These are phyloP conservation scores for Vairimorpha apis DNA, from an alignment of 371 early-diverging fungal species.

Conservation along the genomic window DNA sequence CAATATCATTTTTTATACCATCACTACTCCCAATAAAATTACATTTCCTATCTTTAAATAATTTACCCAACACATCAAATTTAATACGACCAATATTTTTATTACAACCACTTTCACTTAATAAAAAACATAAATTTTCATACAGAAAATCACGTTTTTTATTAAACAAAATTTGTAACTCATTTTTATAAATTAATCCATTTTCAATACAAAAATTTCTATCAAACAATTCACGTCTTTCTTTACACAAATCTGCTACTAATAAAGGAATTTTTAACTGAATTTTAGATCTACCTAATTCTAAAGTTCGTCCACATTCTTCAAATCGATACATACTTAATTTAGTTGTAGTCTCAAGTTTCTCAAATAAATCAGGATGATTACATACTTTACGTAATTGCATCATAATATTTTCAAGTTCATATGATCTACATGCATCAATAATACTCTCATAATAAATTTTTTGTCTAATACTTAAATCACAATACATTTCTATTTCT, in stretches of 20 bases:
- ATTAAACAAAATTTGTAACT: not conserved
- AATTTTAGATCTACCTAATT: constrained; percentile 24
- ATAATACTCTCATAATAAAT: constrained; percentile 60
- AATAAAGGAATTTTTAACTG: constrained; percentile 19
- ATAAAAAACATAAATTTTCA: not conserved
- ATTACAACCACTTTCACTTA: too few species aligned
- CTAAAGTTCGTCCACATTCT: constrained; percentile 15
- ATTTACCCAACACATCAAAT: too few species aligned
- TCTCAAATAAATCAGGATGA: constrained; percentile 92
- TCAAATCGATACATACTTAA: constrained; percentile 36
- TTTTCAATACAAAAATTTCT: not conserved
- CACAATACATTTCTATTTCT: constrained; percentile 74
- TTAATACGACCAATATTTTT: too few species aligned
- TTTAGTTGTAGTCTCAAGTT: constrained; percentile 66
- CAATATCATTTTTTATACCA: too few species aligned
- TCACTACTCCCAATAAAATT: too few species aligned
- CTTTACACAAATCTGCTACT: constrained; percentile 13
- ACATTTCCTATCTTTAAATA: too few species aligned
- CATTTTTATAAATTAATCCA: not conserved
- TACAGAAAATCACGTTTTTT: not conserved
- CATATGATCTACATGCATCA: constrained; percentile 18
- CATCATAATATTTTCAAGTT: constrained; percentile 83
- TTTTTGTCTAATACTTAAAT: constrained; percentile 74
- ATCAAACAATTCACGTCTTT: not conserved
- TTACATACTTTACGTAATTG: constrained; percentile 94